Base-by-base conservation (phyloP, 2,329 filamentous ascomycete genomes). In the Scytalidium sp. region DNA sequence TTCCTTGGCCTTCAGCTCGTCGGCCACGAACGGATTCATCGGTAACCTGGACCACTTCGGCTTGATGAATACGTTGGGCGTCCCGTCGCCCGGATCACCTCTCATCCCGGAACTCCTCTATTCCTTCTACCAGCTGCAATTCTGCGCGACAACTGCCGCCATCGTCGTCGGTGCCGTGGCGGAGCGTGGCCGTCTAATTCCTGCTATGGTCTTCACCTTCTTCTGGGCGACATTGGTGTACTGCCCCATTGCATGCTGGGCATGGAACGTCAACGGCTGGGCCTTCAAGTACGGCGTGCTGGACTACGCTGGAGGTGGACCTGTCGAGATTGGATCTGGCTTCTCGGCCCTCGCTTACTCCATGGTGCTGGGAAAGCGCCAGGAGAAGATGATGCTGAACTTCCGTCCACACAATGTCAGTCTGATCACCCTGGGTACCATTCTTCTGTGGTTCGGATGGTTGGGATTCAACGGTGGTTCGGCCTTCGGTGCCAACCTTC, bases 351-450 rank as follows among this genome's bases (percentile, higher is more conserved):
- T 97, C 43, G 94, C 94, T 58, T 99, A 97, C 75, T 96, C 92
- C 2, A 87, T 90, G 89, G 85, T 97, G 32, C 88, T 99, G 53
- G 94, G 94, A 60, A 89, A 91, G 65, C 90, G 94, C 59, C 94
- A 97, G 75, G 93, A 97, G 76, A 94, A 91, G 76, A 97, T 97
- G 91, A 97, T 97, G 90, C 83, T 97, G 73, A 97, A 97, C 81
- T 97, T 97, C 82, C 90, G 94, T 60, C 94, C 94, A 17, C 94
- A 99, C 79, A 99, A 99, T 76, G 94, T 97, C 59, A 96, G 92
- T 5, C 82, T 97, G 64, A 96, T 99, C 72, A 92, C 94, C 1
- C 86, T 97, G 61, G 94, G 94, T 56, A 97, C 94, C 3, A 82
- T 96, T 57, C 82, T 99, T 62, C 90, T 99, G 50, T 97, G 92